A percentile compares a stretch with the other conserved stretches of the same genome.
These are phyloP conservation scores for Ceratocystis alfenasii DNA, from an alignment of 2,329 filamentous ascomycete genomes.

Conservation along the genomic window DNA sequence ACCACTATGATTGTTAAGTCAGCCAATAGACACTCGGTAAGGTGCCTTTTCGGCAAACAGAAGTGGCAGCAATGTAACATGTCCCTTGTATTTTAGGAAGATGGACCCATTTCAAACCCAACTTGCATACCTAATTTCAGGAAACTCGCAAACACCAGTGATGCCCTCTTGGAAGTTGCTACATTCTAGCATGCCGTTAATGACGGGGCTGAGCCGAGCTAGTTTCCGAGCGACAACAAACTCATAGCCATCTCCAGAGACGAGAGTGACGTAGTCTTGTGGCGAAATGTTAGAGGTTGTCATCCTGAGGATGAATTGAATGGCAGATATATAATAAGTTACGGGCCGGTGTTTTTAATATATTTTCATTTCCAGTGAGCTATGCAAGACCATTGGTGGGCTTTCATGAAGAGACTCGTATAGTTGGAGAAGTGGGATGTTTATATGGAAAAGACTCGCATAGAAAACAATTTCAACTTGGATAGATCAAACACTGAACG, in stretches of 20 bases:
- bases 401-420: neutral
- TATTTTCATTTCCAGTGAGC: neutral
- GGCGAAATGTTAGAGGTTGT: neutral
- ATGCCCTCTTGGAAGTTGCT: conserved; percentile 34
- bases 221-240: conserved; percentile 63
- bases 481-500: no score
- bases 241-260: conserved; percentile 65
- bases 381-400: neutral
- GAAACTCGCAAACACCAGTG: conserved; percentile 23
- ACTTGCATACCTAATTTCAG: conserved; percentile 22
- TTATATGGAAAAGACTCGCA: neutral
- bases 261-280: conserved; percentile 62
- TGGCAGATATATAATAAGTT: neutral
- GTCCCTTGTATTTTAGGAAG: neutral
- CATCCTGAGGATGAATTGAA: neutral
- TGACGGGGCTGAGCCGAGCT: conserved; percentile 55
- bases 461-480: neutral
- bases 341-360: neutral
- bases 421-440: neutral
- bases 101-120: neutral
- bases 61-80: no score
- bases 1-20: conserved; percentile 39
- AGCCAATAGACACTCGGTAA: neutral
- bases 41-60: neutral
- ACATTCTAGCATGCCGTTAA: conserved; percentile 62